Percentiles rank a stretch among this genome's conserved stretches.
Evolutionary conservation across 2,329 filamentous ascomycete genomes (phyloP).

Genomic region (Sphaerulina populicola): DNA sequence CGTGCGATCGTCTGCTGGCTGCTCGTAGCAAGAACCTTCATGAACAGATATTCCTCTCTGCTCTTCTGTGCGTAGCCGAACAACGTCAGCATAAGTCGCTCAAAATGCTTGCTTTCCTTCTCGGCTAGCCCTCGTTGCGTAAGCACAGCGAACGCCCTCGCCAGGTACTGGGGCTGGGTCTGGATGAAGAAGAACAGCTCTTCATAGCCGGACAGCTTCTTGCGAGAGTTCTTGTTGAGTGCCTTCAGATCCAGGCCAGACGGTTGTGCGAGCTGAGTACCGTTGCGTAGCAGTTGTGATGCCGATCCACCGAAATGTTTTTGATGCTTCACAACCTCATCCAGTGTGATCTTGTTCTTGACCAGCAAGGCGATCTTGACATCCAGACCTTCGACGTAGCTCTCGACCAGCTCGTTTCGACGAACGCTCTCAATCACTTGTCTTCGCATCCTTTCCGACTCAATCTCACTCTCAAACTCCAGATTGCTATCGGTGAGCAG

Average conservation of each 20-base stretch:
- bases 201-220: slow-evolving; percentile 94
- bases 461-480: slow-evolving; percentile 96
- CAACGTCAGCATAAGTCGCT: slow-evolving; percentile 88
- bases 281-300: slow-evolving; percentile 28
- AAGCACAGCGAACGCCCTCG: slow-evolving; percentile 74
- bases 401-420: slow-evolving; percentile 92
- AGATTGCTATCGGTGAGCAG: slow-evolving; percentile 96
- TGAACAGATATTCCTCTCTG: slow-evolving; percentile 89
- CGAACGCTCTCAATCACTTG: slow-evolving; percentile 95
- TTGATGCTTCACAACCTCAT: slow-evolving; percentile 95
- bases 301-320: slow-evolving; percentile 75
- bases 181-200: slow-evolving; percentile 96
- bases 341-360: slow-evolving; percentile 98
- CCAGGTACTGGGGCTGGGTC: slow-evolving; percentile 90
- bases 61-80: slow-evolving; percentile 97
- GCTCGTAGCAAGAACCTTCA: slow-evolving; percentile 77
- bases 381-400: slow-evolving; percentile 96
- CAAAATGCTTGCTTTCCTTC: slow-evolving; percentile 85
- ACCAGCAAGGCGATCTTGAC: slow-evolving; percentile 98
- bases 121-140: slow-evolving; percentile 78
- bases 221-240: slow-evolving; percentile 89
- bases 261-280: slow-evolving; percentile 47
- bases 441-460: slow-evolving; percentile 90
- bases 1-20: slow-evolving; percentile 78
- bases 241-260: slow-evolving; percentile 88